A percentile compares a stretch with the other conserved stretches of the same genome.
phyloP scores from a whole-genome alignment of 768 basidiomycete genomes.

The Peribolospora baueri region DNA sequence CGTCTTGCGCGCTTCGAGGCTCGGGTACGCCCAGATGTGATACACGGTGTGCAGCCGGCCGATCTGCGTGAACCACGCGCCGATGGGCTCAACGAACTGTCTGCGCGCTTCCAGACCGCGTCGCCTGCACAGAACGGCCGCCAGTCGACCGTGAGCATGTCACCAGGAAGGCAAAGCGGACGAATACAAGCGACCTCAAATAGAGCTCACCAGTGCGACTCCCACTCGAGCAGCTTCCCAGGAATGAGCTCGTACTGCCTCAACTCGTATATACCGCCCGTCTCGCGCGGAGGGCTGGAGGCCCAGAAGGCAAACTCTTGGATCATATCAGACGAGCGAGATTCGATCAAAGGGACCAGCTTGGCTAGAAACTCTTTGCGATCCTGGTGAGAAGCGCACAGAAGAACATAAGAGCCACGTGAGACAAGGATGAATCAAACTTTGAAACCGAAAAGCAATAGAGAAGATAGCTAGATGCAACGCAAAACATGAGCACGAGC shows the following conservation, averaged over 20 bases:
- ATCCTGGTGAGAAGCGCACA: conserved; percentile 18
- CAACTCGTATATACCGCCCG: conserved; percentile 84
- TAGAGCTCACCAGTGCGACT: background rate
- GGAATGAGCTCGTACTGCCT: conserved; percentile 40
- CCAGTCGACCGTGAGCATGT: background rate
- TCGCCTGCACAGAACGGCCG: conserved; percentile 31
- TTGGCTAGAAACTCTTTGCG: conserved; percentile 43
- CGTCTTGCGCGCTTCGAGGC: conserved; percentile 33
- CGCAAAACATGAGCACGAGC: too few relatives aligned
- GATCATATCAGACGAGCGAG: conserved; percentile 41
- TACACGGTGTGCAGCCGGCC: conserved; percentile 38
- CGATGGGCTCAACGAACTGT: conserved; percentile 60
- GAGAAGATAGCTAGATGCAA: background rate
- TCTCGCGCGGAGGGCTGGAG: conserved; percentile 56
- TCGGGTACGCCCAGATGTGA: conserved; percentile 96
- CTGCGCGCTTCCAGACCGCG: conserved; percentile 80
- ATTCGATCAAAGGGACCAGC: conserved; percentile 48
- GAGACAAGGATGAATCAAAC: background rate
- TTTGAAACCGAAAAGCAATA: background rate
- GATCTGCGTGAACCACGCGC: conserved; percentile 60
- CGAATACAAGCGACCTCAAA: background rate
- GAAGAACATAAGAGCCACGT: background rate
- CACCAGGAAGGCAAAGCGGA: background rate
- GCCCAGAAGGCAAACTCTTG: conserved; percentile 94
- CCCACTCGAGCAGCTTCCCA: conserved; percentile 3